Evolutionary conservation across 148 eudicot genomes (phyloP), one percentile per base, ranked within the genome.

Genomic region (Persicaria tinctoria): DNA sequence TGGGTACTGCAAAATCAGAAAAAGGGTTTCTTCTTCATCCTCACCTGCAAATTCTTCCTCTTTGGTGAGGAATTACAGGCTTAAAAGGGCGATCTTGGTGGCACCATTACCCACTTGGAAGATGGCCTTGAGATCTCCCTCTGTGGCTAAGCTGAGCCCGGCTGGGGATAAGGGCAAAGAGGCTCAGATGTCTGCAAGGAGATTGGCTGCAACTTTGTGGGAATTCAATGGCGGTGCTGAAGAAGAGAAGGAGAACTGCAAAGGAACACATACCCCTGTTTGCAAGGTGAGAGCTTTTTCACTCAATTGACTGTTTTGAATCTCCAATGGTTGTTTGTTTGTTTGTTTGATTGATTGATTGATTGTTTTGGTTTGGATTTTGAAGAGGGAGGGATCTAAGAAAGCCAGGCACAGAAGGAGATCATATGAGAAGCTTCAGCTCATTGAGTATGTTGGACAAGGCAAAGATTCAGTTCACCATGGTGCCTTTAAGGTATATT

Each of bases 151-250:
- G 77, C 8, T 32, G 51, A 23, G 10, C 12, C 72, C 76, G 59
- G 48, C 69, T 76, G 76, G 20, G 41, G 77, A 66, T 55, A 83
- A 82, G 68, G 84, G 85, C 4, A 86, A 84, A n/a, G 90, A 90
- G n/a, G 74, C 73, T 13, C 74, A 80, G 27, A 49, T 86, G 12
- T 92, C 97, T 3, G 97, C 95, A 27, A 69, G 95, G 60, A 92
- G 90, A 85, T 64, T 90, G 77, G 97, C 85, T 63, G 91, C 97
- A 9, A 82, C 87, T 80, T 78, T 88, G 68, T 90, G 97, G 97
- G 97, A 92, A 78, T 80, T 90, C 62, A 84, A 87, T 83, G 91
- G 84, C 23, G 55, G 64, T 20, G 20, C 23, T 60, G 38, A 78
- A 78, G 45, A 78, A 46, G 75, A 63, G 69, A 75, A 79, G 73